phyloP scores from a whole-genome alignment of 1,139 yeast genomes.

The Candida frijolesensis region DNA sequence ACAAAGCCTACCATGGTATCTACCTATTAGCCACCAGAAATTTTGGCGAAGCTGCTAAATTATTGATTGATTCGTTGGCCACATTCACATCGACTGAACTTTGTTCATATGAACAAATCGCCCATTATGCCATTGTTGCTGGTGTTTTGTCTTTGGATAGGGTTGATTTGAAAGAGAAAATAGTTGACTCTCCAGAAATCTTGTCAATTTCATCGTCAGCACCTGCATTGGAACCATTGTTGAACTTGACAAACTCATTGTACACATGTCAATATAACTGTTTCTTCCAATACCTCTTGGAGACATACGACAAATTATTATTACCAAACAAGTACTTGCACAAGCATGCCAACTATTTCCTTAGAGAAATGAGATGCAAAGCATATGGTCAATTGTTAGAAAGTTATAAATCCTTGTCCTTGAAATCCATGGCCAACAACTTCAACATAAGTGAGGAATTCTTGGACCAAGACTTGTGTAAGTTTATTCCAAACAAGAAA shows the following conservation, averaged over 20 bases:
- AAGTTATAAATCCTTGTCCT: slow-evolving; percentile 86
- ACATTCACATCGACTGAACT: slow-evolving; percentile 96
- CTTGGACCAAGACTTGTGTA: slow-evolving; percentile 79
- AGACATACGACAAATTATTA: slow-evolving; percentile 75
- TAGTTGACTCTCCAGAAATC: slow-evolving; percentile 93
- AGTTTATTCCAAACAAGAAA: slow-evolving; percentile 90
- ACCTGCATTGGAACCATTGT: slow-evolving; percentile 75
- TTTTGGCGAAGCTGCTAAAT: slow-evolving; percentile 77
- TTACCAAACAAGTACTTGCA: slow-evolving; percentile 74
- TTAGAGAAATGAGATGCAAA: slow-evolving; percentile 92
- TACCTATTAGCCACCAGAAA: slow-evolving; percentile 83
- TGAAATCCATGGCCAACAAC: slow-evolving; percentile 91
- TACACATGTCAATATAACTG: slow-evolving; percentile 87
- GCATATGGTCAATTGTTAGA: slow-evolving; percentile 94
- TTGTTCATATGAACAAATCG: slow-evolving; percentile 86
- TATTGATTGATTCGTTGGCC: slow-evolving; percentile 87
- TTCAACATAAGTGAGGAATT: slow-evolving; percentile 88
- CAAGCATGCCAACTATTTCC: slow-evolving; percentile 79
- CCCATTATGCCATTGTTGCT: slow-evolving; percentile 82
- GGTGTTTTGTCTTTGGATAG: slow-evolving; percentile 85
- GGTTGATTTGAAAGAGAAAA: slow-evolving; percentile 78
- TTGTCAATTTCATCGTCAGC: slow-evolving; percentile 77
- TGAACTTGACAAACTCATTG: slow-evolving; percentile 80
- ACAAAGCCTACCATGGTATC: slow-evolving; percentile 88
- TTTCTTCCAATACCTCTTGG: slow-evolving; percentile 77